These are phyloP conservation scores for Coffea canephora DNA, from an alignment of 257 asterid genomes.

Conservation along the genomic window DNA sequence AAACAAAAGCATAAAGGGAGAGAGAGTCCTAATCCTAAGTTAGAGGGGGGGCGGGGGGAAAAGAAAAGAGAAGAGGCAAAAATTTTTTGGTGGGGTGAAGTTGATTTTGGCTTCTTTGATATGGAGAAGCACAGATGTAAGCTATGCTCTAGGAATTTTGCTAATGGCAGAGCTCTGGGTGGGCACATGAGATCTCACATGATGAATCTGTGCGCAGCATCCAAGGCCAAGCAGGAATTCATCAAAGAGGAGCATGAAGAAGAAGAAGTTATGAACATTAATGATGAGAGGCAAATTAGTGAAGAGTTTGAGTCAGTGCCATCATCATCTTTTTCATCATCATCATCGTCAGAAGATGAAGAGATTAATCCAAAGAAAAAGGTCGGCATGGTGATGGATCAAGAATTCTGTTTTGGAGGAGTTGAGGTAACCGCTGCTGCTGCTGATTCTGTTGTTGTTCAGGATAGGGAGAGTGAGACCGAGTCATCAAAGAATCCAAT, in stretches of 20 bases:
- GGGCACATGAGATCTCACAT: slow-evolving; percentile 96
- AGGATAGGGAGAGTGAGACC: slow-evolving; percentile 60
- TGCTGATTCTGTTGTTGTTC: slow-evolving; percentile 35
- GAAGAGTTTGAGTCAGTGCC: slow-evolving; percentile 32
- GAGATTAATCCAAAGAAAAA: slow-evolving; percentile 28
- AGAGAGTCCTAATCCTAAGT: not conserved
- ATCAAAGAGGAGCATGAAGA: not conserved
- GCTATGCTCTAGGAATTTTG: slow-evolving; percentile 58
- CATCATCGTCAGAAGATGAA: slow-evolving; percentile 16
- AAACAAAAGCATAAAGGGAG: slow-evolving; percentile 18
- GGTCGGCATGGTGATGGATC: slow-evolving; percentile 25
- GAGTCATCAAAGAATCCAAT: slow-evolving; percentile 44
- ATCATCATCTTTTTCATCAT: slow-evolving; percentile 21
- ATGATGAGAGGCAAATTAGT: slow-evolving; percentile 9
- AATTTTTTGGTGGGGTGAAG: not conserved
- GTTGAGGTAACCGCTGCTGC: slow-evolving; percentile 2
- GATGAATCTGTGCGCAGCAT: slow-evolving; percentile 33
- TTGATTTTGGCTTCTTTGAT: slow-evolving; percentile 7
- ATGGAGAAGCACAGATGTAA: slow-evolving; percentile 86
- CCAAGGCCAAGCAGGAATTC: slow-evolving; percentile 12
- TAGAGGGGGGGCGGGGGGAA: not conserved
- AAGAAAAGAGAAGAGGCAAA: not conserved
- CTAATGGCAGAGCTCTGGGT: slow-evolving; percentile 83
- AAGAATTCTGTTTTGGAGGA: slow-evolving; percentile 14
- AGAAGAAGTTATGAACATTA: not conserved